Conservation (phyloP, 345 rosid species). For the Acer campestre region DNA sequence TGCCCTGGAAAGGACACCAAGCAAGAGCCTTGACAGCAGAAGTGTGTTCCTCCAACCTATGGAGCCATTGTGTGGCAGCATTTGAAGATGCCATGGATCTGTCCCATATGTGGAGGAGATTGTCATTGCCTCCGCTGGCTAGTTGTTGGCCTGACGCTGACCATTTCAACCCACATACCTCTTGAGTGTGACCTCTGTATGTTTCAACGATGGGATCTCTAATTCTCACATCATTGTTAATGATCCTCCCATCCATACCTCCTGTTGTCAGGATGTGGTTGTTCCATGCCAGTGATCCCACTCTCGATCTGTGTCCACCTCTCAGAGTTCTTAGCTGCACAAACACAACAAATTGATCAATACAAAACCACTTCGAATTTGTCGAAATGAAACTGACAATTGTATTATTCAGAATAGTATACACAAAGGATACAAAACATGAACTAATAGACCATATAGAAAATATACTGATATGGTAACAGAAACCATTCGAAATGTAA, state of each 20-base stretch:
- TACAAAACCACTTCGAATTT: too few relatives aligned
- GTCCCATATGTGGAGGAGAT: conserved; percentile 54
- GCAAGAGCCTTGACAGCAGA: conserved; percentile 66
- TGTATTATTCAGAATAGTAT: too few relatives aligned
- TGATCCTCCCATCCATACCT: conserved; percentile 49
- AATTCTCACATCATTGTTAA: conserved; percentile 54
- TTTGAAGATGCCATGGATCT: conserved; percentile 42
- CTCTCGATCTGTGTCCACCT: conserved; percentile 48
- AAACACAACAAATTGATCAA: neutral
- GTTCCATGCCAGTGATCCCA: conserved; percentile 57
- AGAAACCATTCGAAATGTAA: too few relatives aligned
- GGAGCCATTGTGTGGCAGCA: conserved; percentile 53
- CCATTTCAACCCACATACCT: conserved; percentile 59
- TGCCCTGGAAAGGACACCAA: conserved; percentile 64
- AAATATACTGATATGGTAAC: too few relatives aligned
- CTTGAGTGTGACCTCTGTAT: conserved; percentile 50
- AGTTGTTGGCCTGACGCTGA: conserved; percentile 54
- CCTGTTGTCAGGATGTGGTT: conserved; percentile 52
- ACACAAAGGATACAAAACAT: too few relatives aligned
- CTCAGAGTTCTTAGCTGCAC: conserved; percentile 34
- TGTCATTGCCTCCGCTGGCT: conserved; percentile 59
- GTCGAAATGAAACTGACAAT: too few relatives aligned
- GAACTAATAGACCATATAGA: too few relatives aligned
- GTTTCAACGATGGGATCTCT: conserved; percentile 47
- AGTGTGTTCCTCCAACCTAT: conserved; percentile 52